phyloP scores from a whole-genome alignment of 345 rosid genomes.

The Dovyalis caffra region DNA sequence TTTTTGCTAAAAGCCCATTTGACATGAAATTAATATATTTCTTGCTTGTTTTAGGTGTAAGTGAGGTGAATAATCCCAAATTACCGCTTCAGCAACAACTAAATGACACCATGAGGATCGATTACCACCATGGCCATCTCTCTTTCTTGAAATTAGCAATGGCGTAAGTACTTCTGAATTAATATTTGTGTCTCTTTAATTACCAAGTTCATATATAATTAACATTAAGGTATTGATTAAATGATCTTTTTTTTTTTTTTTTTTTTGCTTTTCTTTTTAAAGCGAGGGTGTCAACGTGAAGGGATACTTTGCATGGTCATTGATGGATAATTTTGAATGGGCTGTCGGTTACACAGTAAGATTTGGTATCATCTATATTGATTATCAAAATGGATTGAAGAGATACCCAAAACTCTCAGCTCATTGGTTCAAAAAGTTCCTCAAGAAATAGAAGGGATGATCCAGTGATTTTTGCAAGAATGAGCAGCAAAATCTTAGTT shows the following conservation, averaged over 20 bases:
- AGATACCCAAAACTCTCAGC: slow-evolving; percentile 27
- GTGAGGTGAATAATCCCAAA: slow-evolving; percentile 31
- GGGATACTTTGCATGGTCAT: slow-evolving; percentile 30
- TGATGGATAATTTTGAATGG: slow-evolving; percentile 28
- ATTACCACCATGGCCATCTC: slow-evolving; percentile 35
- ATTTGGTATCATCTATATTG: slow-evolving; percentile 20
- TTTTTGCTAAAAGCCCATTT: background rate
- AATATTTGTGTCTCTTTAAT: too few species aligned
- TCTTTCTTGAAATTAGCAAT: slow-evolving; percentile 30
- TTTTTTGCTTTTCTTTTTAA: background rate
- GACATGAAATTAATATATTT: background rate
- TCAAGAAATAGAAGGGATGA: background rate
- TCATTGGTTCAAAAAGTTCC: slow-evolving; percentile 15
- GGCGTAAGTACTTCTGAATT: slow-evolving; percentile 19
- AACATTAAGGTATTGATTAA: too few species aligned
- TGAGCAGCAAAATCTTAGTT: background rate
- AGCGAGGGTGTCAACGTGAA: slow-evolving; percentile 23
- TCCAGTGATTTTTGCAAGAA: background rate
- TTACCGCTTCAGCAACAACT: slow-evolving; percentile 31
- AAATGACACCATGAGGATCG: slow-evolving; percentile 34
- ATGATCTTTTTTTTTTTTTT: background rate
- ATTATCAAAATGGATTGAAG: slow-evolving; percentile 22
- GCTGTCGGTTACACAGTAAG: slow-evolving; percentile 15
- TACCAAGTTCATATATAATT: background rate
- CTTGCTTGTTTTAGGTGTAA: slow-evolving; percentile 25